phyloP scores from a whole-genome alignment of 78 protist species.

The Planoprotostelium fungivorum region DNA sequence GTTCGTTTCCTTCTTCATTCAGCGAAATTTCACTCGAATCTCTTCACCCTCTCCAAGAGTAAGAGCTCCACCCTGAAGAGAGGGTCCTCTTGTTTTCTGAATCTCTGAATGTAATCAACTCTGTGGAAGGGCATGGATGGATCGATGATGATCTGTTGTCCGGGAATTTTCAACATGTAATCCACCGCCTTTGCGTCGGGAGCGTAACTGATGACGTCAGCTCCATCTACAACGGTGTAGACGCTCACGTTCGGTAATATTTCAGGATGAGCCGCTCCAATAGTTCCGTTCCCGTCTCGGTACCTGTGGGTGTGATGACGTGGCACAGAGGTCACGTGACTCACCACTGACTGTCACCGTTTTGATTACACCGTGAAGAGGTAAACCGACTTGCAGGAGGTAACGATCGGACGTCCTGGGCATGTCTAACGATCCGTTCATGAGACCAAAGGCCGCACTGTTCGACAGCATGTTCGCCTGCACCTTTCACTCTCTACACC shows the following conservation, averaged over 20 bases:
- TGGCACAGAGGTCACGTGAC: not conserved
- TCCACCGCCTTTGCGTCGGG: not conserved
- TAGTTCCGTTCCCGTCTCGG: not conserved
- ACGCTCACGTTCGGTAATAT: not conserved
- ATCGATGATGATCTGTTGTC: not conserved
- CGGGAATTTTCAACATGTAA: not conserved
- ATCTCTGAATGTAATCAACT: not conserved
- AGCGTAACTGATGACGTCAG: not conserved
- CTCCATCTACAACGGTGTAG: not conserved
- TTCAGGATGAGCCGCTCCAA: not conserved
- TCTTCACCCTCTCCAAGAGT: not conserved
- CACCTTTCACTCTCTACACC: too few species aligned
- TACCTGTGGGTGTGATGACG: not conserved
- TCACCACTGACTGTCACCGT: not conserved
- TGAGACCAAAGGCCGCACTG: too few species aligned
- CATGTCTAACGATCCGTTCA: too few species aligned
- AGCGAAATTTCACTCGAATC: too few species aligned
- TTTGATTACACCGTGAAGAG: not conserved
- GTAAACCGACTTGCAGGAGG: not conserved
- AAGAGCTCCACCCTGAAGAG: not conserved
- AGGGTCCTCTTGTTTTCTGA: not conserved
- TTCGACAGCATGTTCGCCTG: too few species aligned
- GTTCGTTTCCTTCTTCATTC: not conserved
- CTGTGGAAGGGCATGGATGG: not conserved
- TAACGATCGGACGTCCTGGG: not conserved